Evolutionary conservation across 208 protist genomes (phyloP), one percentile per base, ranked within the genome.

Genomic region (Leishmania guyanensis): DNA sequence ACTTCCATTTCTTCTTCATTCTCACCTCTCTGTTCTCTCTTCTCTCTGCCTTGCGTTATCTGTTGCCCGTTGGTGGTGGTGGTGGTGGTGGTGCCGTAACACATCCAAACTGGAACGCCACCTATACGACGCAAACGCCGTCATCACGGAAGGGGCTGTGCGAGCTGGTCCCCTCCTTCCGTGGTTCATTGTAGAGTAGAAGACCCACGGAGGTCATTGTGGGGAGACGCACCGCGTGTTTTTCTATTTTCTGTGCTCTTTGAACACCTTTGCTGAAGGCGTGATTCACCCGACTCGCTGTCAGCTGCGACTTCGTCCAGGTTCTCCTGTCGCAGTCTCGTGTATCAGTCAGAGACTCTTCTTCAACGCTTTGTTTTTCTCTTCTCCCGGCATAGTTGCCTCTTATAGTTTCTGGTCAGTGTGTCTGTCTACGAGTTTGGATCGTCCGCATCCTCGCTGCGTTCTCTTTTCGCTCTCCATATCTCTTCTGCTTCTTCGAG

Each of bases 211-310:
- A 33, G 46, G 33, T n/a, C 48, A 33, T 9, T 46, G 69, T 33
- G 26, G 26, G n/a, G 69, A 73, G 43, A 73, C 39, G 69, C 46
- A 33, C 22, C 69, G 39, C 46, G 8, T 39, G 33, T 64, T 65
- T 65, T 69, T 75, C 62, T 71, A 0, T 50, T 65, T 69, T 78
- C 12, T 73, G 46, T n/a, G 20, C 69, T 53, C 26, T 3, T 73
- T 17, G 20, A 51, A 8, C 26, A 73, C 69, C 1, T 51, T 54
- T 51, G 69, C 3, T 8, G 43, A 51, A 3, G 17, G 46, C 36
- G 46, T 2, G 8, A 33, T 36, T 14, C 20, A 53, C 69, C 48
- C 39, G n/a, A 5, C 51, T 9, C 69, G 5, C 69, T 73, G 43
- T 20, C 33, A 29, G 69, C 69, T 51, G 46, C 46, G 20, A 26